These are phyloP conservation scores for Arthrobotrys conoides DNA, from an alignment of 2,329 filamentous ascomycete genomes.

Conservation along the genomic window DNA sequence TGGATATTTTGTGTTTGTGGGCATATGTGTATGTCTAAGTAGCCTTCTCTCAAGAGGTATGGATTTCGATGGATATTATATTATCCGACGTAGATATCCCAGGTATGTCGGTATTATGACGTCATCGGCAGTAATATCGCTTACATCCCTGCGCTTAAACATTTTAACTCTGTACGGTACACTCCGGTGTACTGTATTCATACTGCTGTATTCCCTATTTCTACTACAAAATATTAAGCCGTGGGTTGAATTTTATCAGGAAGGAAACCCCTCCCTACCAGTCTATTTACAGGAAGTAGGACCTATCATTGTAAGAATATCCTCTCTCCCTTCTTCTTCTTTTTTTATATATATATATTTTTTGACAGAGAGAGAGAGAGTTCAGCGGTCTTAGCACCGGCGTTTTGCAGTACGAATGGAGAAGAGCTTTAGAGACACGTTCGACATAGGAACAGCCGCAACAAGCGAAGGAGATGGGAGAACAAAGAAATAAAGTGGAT, in stretches of 20 bases:
- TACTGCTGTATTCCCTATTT: no score
- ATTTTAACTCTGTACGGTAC: no score
- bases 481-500: conserved; percentile 5
- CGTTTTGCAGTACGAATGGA: conserved; percentile 11
- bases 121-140: background rate
- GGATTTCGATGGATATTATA: background rate
- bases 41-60: background rate
- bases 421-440: conserved; percentile 8
- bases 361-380: no score
- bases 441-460: conserved; percentile 1
- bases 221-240: background rate
- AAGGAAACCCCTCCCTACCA: conserved; percentile 27
- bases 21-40: background rate
- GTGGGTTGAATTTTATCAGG: conserved; percentile 16
- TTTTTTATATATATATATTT: no score
- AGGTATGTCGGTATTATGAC: conserved; percentile 15
- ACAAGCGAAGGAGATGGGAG: conserved; percentile 14
- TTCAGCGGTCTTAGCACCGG: conserved; percentile 18
- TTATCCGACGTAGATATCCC: no score
- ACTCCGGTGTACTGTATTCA: no score
- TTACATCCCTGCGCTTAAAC: background rate
- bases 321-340: background rate
- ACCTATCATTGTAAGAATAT: conserved; percentile 6
- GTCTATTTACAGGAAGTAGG: conserved; percentile 48
- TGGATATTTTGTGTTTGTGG: background rate